Evolutionary conservation across 2,329 filamentous ascomycete genomes (phyloP).

Genomic region (Fusarium graminum): DNA sequence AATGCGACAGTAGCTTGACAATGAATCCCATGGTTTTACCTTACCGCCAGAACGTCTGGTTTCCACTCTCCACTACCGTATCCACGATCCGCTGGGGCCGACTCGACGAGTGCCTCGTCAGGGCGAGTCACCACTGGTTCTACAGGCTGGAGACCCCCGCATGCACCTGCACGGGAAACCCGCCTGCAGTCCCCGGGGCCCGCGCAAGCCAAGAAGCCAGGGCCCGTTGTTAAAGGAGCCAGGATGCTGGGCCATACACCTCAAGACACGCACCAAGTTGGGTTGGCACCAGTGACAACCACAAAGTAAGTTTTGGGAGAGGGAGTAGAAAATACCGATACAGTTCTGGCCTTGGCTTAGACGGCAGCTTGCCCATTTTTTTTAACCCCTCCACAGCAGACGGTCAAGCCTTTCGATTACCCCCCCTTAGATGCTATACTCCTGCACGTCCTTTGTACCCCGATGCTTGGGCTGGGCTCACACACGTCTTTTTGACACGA

Average conservation of each 20-base stretch:
- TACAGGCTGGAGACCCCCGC: conserved; percentile 42
- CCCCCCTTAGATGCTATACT: too few relatives aligned
- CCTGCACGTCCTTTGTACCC: too few relatives aligned
- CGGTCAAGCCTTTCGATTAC: not conserved
- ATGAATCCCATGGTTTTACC: conserved; percentile 40
- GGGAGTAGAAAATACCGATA: not conserved
- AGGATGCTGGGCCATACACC: conserved; percentile 49
- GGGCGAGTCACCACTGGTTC: conserved; percentile 43
- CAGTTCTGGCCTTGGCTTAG: not conserved
- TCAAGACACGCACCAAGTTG: conserved; percentile 49
- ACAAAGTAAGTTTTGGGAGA: not conserved
- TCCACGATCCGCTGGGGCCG: conserved; percentile 37
- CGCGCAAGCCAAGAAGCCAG: conserved; percentile 45
- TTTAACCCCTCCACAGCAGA: not conserved
- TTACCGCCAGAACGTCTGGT: conserved; percentile 37
- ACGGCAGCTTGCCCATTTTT: not conserved
- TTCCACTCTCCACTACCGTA: conserved; percentile 23
- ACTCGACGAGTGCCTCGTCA: conserved; percentile 35
- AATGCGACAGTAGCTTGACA: conserved; percentile 48
- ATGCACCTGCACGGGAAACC: conserved; percentile 46
- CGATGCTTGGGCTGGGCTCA: too few relatives aligned
- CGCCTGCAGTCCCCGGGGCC: conserved; percentile 46
- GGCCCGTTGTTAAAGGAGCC: conserved; percentile 17
- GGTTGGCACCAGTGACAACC: conserved; percentile 49
- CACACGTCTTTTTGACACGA: conserved; percentile 6